These are phyloP conservation scores for Myxozyma neotropica DNA, from an alignment of 805 yeast species.

Conservation along the genomic window DNA sequence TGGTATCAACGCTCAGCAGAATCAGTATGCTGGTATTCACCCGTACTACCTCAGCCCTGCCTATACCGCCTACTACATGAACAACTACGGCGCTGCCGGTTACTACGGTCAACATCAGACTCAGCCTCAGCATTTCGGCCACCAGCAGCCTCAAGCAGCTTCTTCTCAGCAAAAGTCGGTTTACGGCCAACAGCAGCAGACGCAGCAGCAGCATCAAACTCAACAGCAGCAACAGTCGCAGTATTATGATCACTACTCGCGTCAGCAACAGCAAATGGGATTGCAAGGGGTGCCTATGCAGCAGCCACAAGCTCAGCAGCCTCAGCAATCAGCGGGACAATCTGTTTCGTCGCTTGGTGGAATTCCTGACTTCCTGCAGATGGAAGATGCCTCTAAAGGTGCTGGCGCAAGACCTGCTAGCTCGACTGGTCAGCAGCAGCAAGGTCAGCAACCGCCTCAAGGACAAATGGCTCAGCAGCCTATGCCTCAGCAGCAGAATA, in stretches of 20 bases:
- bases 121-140: slow-evolving; percentile 29
- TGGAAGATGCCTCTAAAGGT: slow-evolving; percentile 29
- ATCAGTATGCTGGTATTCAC: slow-evolving; percentile 31
- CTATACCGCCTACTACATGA: slow-evolving; percentile 36
- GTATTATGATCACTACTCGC: slow-evolving; percentile 17
- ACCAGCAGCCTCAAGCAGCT: slow-evolving; percentile 10
- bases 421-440: slow-evolving; percentile 25
- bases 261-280: slow-evolving; percentile 21
- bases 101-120: slow-evolving; percentile 34
- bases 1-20: slow-evolving; percentile 28
- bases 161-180: slow-evolving; percentile 26
- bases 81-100: slow-evolving; percentile 28
- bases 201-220: slow-evolving; percentile 30
- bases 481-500: slow-evolving; percentile 28
- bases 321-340: slow-evolving; percentile 12
- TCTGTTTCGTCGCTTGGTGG: slow-evolving; percentile 31
- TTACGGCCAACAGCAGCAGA: slow-evolving; percentile 31
- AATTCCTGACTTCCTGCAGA: slow-evolving; percentile 35
- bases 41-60: slow-evolving; percentile 35
- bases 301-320: slow-evolving; percentile 19
- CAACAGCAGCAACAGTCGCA: slow-evolving; percentile 17
- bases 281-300: slow-evolving; percentile 1
- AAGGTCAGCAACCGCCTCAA: slow-evolving; percentile 18
- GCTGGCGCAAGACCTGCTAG: slow-evolving; percentile 20
- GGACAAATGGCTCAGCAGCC: slow-evolving; percentile 16